These are phyloP conservation scores for Mucor lusitanicus DNA, from an alignment of 371 early-diverging fungal genomes.

Conservation along the genomic window DNA sequence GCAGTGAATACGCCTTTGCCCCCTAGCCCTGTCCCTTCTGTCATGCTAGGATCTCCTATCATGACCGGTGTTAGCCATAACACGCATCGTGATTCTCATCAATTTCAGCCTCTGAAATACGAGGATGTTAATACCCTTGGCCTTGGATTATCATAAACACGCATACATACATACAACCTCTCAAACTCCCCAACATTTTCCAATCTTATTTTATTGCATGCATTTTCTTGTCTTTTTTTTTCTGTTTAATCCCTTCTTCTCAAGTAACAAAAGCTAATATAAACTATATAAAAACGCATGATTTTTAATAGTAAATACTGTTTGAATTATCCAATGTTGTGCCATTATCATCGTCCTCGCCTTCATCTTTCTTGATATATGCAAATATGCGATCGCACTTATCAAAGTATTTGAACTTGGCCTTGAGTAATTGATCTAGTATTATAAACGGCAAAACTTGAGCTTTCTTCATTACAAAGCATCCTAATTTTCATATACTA, in stretches of 20 bases:
- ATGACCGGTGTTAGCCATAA: not conserved
- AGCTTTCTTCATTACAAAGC: too few relatives aligned
- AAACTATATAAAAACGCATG: not conserved
- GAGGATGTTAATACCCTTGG: constrained; percentile 22
- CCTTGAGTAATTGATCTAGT: constrained; percentile 20
- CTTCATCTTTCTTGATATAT: constrained; percentile 17
- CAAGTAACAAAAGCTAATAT: not conserved
- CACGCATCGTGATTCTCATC: not conserved
- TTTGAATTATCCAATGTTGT: not conserved
- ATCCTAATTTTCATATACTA: too few relatives aligned
- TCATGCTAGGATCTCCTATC: not conserved
- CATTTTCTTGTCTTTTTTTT: not conserved
- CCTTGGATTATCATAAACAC: constrained; percentile 4
- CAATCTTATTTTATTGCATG: not conserved
- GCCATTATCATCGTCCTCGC: not conserved
- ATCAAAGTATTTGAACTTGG: constrained; percentile 20
- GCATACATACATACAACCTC: not conserved
- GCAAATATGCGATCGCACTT: constrained; percentile 19
- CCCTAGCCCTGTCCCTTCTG: constrained; percentile 16
- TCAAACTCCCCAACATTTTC: not conserved
- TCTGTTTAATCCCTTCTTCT: not conserved
- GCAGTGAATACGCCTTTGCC: constrained; percentile 20
- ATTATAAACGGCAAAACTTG: not conserved
- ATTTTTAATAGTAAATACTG: not conserved
- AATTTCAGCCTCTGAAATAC: not conserved